phyloP scores from a whole-genome alignment of 345 rosid genomes.

The Raphanus sativus region DNA sequence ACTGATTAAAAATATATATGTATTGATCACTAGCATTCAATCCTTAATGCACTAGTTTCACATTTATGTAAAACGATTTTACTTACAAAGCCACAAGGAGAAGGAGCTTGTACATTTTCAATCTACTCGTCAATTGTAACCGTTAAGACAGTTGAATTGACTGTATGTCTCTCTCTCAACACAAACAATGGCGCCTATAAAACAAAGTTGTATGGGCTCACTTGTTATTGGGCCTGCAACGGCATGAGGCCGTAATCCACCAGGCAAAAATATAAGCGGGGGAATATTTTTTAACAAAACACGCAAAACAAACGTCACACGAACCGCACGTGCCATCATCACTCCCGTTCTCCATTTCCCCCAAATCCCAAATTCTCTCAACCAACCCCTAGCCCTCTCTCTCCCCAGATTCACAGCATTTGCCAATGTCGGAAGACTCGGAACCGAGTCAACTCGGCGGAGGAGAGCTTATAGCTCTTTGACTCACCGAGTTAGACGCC shows the following conservation, averaged over 20 bases:
- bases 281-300: slow-evolving; percentile 24
- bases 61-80: background rate
- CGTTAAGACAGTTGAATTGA: background rate
- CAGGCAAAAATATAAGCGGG: slow-evolving; percentile 7
- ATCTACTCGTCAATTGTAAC: background rate
- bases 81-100: background rate
- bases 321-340: slow-evolving; percentile 35
- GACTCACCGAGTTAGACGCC: slow-evolving; percentile 14
- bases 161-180: background rate
- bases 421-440: slow-evolving; percentile 13
- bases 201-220: background rate
- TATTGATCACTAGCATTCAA: background rate
- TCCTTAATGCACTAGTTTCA: background rate
- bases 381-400: slow-evolving; percentile 26
- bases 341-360: slow-evolving; percentile 29
- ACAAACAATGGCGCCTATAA: background rate
- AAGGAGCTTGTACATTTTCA: background rate
- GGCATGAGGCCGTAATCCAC: background rate
- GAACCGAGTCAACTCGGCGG: slow-evolving; percentile 9
- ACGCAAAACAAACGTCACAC: slow-evolving; percentile 24
- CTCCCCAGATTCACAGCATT: slow-evolving; percentile 27
- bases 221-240: slow-evolving; percentile 5
- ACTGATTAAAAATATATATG: background rate
- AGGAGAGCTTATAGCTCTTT: slow-evolving; percentile 17
- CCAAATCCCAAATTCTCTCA: slow-evolving; percentile 17